These are phyloP conservation scores for Orbilia quercus DNA, from an alignment of 2,329 filamentous ascomycete genomes.

Conservation along the genomic window DNA sequence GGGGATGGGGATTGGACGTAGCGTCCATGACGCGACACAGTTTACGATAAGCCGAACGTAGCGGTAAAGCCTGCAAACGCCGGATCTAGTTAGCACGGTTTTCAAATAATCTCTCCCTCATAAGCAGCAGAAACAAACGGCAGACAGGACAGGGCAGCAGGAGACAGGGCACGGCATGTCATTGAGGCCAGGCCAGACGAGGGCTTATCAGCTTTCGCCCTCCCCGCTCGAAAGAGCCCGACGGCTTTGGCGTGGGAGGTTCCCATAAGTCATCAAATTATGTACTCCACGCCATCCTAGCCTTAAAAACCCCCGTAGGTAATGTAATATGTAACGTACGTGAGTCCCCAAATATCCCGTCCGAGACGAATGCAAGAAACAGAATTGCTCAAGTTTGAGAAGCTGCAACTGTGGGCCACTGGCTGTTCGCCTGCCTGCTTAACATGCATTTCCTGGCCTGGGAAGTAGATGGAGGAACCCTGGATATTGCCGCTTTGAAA, in stretches of 20 bases:
- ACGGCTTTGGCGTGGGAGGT: conserved; percentile 51
- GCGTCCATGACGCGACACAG: conserved; percentile 84
- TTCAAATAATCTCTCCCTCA: conserved; percentile 2
- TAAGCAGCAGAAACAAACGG: conserved; percentile 2
- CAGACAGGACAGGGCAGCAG: conserved; percentile 1
- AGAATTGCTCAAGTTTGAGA: conserved; percentile 46
- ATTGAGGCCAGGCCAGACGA: conserved; percentile 11
- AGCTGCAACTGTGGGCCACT: conserved; percentile 52
- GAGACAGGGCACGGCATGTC: conserved; percentile 14
- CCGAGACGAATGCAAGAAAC: conserved; percentile 53
- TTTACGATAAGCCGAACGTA: conserved; percentile 89
- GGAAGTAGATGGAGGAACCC: conserved; percentile 37
- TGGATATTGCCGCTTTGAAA: conserved; percentile 47
- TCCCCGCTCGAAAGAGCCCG: conserved; percentile 36
- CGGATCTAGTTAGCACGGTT: conserved; percentile 50
- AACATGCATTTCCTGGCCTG: conserved; percentile 42
- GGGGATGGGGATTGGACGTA: conserved; percentile 84
- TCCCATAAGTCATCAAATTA: conserved; percentile 55
- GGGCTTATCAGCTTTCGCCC: conserved; percentile 50
- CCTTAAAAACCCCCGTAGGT: conserved; percentile 32
- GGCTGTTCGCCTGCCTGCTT: conserved; percentile 43
- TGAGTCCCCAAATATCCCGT: conserved; percentile 40
- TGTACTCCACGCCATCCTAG: conserved; percentile 47
- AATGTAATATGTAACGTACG: conserved; percentile 12
- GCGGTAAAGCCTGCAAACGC: conserved; percentile 76